These are phyloP conservation scores for Chrysoporthe austroafricana DNA, from an alignment of 2,329 filamentous ascomycete species.

Conservation along the genomic window DNA sequence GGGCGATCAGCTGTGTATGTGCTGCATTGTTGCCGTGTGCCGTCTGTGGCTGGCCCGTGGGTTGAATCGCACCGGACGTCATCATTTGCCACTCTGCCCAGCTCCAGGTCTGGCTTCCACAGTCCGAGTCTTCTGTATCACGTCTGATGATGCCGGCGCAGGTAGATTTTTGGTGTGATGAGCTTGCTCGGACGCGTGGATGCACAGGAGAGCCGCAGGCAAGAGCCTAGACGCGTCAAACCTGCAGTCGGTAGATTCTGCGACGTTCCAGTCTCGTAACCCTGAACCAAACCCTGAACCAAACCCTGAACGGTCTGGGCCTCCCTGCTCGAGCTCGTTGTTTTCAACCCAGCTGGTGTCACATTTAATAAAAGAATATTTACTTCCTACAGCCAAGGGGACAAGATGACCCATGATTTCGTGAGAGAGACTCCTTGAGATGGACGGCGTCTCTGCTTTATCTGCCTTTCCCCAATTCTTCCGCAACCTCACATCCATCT, in stretches of 20 bases:
- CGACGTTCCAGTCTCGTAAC: background rate
- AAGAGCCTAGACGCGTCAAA: background rate
- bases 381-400: no score
- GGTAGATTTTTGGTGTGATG: background rate
- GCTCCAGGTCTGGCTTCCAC: no score
- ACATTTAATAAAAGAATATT: no score
- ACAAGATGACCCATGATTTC: no score
- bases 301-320: no score
- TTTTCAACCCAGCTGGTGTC: background rate
- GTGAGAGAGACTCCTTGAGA: no score
- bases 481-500: no score
- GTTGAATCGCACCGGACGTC: background rate
- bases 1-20: constrained; percentile 46
- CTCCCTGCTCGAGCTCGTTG: background rate
- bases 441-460: no score
- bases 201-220: background rate
- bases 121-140: background rate
- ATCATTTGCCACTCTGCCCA: background rate
- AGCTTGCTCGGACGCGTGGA: background rate
- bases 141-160: background rate
- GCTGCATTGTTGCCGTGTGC: background rate
- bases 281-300: background rate
- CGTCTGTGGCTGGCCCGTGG: background rate
- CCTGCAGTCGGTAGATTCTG: background rate
- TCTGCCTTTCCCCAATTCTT: no score